phyloP scores from a whole-genome alignment of 768 basidiomycete species.

The Dictyophora rubrovolvata region DNA sequence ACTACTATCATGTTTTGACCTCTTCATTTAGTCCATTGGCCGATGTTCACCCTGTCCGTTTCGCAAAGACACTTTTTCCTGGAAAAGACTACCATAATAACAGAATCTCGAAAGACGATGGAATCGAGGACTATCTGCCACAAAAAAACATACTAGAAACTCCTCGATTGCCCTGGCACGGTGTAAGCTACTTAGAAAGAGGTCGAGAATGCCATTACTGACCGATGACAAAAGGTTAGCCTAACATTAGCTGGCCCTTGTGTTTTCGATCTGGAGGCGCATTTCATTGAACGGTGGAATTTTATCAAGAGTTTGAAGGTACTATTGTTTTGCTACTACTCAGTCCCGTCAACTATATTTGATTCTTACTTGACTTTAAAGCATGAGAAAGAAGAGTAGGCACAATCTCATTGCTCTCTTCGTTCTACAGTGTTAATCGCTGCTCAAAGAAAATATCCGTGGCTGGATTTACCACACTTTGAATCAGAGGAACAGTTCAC shows the following conservation, averaged over 20 bases:
- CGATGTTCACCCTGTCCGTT: conserved; percentile 85
- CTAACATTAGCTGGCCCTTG: conserved; percentile 74
- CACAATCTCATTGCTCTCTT: not conserved
- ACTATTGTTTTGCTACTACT: conserved; percentile 1
- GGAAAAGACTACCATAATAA: conserved; percentile 84
- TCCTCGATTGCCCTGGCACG: conserved; percentile 90
- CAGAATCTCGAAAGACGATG: conserved; percentile 71
- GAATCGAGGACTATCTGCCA: conserved; percentile 55
- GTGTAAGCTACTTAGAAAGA: conserved; percentile 41
- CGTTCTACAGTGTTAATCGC: not conserved
- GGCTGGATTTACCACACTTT: not conserved
- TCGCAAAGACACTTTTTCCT: conserved; percentile 73
- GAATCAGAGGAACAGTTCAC: not conserved
- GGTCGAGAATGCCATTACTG: not conserved
- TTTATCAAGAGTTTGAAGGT: conserved; percentile 80
- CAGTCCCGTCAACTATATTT: not conserved
- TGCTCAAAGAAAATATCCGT: not conserved
- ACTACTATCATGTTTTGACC: not conserved
- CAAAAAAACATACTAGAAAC: conserved; percentile 61
- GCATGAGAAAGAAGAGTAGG: not conserved
- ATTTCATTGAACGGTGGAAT: conserved; percentile 90
- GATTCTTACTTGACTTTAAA: not conserved
- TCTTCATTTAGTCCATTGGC: conserved; percentile 52
- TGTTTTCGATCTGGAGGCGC: conserved; percentile 86
- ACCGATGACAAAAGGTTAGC: conserved; percentile 42